A percentile compares a stretch with the other conserved stretches of the same genome.
phyloP scores from a whole-genome alignment of 2,329 filamentous ascomycete species.

The Colletotrichum eremochloae region DNA sequence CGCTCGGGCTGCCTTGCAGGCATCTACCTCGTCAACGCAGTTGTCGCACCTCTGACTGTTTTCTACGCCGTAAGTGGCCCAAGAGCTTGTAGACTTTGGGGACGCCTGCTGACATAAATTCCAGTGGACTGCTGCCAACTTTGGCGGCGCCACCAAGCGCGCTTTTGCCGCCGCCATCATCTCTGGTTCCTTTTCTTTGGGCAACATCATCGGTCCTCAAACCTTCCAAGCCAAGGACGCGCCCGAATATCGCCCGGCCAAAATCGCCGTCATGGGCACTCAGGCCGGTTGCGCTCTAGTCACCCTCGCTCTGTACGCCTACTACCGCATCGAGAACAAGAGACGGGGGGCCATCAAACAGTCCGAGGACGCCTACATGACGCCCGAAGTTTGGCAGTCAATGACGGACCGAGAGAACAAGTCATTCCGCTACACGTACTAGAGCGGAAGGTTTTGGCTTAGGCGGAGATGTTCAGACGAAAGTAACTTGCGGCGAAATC shows the following conservation, averaged over 20 bases:
- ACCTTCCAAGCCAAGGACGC: conserved; percentile 67
- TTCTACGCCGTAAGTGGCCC: conserved; percentile 58
- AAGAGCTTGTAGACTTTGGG: not conserved
- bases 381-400: conserved; percentile 59
- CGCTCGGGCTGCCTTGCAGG: conserved; percentile 61
- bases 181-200: conserved; percentile 64
- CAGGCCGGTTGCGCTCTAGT: conserved; percentile 58
- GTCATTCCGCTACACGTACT: conserved; percentile 67
- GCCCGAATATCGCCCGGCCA: conserved; percentile 66
- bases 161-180: conserved; percentile 64
- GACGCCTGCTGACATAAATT: conserved; percentile 25
- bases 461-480: not conserved
- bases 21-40: conserved; percentile 65
- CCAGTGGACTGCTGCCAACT: conserved; percentile 64
- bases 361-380: conserved; percentile 57
- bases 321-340: conserved; percentile 65
- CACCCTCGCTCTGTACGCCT: conserved; percentile 60
- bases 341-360: conserved; percentile 48
- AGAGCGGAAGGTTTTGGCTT: conserved; percentile 24
- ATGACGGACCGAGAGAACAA: conserved; percentile 71
- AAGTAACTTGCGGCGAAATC: not conserved
- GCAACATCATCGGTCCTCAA: conserved; percentile 70
- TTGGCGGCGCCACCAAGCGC: conserved; percentile 66
- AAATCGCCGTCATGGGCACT: conserved; percentile 67
- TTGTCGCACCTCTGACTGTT: conserved; percentile 59